These are phyloP conservation scores for Auriscalpium vulgare DNA, from an alignment of 768 basidiomycete genomes.

Conservation along the genomic window DNA sequence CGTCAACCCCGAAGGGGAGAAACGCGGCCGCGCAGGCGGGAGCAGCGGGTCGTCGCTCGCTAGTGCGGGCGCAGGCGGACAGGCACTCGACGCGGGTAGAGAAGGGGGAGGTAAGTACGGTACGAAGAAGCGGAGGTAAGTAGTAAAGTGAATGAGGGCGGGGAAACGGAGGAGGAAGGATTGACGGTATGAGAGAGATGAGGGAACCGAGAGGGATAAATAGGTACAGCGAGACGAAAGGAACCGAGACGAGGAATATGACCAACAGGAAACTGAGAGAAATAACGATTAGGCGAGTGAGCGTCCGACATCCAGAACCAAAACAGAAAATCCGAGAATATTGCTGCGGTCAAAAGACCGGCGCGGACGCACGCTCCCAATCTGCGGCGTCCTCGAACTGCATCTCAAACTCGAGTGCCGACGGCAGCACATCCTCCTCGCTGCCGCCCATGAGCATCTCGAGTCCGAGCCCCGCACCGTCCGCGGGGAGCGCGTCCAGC, in stretches of 20 bases:
- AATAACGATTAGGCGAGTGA: conserved; percentile 6
- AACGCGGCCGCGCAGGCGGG: conserved; percentile 22
- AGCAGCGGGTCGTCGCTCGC: conserved; percentile 23
- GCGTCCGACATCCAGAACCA: conserved; percentile 11
- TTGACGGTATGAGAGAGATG: background rate
- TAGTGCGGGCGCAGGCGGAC: too few relatives aligned
- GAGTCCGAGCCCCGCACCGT: conserved; percentile 20
- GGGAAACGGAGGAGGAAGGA: background rate
- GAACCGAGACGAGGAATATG: conserved; percentile 2
- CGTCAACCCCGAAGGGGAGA: conserved; percentile 45
- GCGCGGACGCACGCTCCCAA: background rate
- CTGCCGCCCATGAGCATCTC: conserved; percentile 3
- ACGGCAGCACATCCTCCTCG: conserved; percentile 17
- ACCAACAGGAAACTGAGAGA: conserved; percentile 12
- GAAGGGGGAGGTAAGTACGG: background rate
- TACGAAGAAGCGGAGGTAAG: background rate
- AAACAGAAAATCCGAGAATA: conserved; percentile 7
- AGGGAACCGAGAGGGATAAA: background rate
- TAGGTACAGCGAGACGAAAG: conserved; percentile 1
- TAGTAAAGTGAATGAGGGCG: background rate
- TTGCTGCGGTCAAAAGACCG: background rate
- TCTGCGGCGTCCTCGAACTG: background rate
- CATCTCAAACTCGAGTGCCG: conserved; percentile 25
- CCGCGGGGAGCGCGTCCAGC: conserved; percentile 42
- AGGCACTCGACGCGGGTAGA: background rate